A percentile compares a stretch with the other conserved stretches of the same genome.
phyloP scores from a whole-genome alignment of 2,329 filamentous ascomycete genomes.

The Pestalotiopsis sp. region DNA sequence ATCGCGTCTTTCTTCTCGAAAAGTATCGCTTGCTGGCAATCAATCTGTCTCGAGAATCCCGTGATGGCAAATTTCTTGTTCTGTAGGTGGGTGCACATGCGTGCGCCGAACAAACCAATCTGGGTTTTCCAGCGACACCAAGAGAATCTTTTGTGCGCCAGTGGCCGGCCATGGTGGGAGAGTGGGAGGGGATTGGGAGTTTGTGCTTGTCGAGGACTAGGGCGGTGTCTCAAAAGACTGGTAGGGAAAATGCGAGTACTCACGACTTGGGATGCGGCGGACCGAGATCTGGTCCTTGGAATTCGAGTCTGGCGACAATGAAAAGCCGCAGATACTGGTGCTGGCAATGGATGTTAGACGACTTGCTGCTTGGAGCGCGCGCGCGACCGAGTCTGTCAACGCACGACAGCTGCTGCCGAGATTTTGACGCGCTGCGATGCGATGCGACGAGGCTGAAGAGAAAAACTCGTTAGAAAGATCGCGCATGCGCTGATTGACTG shows the following conservation, averaged over 20 bases:
- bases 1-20: background rate
- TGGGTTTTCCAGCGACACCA: background rate
- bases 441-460: conserved; percentile 3
- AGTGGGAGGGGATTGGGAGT: background rate
- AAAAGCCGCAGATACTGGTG: background rate
- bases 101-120: background rate
- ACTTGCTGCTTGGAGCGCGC: background rate
- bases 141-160: background rate
- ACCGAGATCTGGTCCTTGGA: background rate
- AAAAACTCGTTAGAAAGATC: background rate
- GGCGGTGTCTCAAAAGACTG: background rate
- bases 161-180: background rate
- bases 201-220: background rate
- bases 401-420: background rate
- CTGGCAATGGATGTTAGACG: background rate
- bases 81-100: background rate
- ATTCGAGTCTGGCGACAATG: background rate
- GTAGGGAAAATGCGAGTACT: background rate
- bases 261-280: background rate
- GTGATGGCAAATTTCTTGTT: background rate
- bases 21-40: background rate
- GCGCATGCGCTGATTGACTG: background rate
- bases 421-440: conserved; percentile 5
- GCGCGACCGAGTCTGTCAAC: background rate
- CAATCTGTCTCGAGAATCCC: background rate